Conservation (phyloP, 148 eudicot genomes). For the Chenopodium suecicum region DNA sequence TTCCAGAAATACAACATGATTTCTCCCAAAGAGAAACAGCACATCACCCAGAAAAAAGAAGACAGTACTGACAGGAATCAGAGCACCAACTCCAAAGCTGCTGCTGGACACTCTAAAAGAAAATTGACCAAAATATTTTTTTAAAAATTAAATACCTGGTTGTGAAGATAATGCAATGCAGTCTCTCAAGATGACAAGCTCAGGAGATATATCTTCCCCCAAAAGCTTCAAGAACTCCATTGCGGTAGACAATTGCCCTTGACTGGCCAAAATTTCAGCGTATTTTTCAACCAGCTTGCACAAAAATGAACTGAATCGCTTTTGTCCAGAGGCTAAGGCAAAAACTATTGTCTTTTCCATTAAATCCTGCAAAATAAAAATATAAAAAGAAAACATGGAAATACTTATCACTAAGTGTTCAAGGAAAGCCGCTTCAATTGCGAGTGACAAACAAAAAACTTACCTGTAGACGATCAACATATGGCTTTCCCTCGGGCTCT, state of each 20-base stretch:
- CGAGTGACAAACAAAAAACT: slow-evolving; percentile 10
- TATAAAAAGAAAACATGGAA: background rate
- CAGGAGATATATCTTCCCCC: slow-evolving; percentile 90
- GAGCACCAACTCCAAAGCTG: background rate
- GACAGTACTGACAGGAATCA: background rate
- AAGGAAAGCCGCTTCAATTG: background rate
- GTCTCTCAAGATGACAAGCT: slow-evolving; percentile 78
- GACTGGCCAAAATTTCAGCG: slow-evolving; percentile 97
- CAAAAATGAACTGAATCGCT: slow-evolving; percentile 78
- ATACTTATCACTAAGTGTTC: background rate
- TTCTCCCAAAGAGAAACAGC: background rate
- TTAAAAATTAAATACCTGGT: slow-evolving; percentile 44
- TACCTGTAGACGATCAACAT: slow-evolving; percentile 91
- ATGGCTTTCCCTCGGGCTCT: slow-evolving; percentile 69
- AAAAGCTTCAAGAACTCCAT: slow-evolving; percentile 84
- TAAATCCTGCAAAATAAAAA: slow-evolving; percentile 54
- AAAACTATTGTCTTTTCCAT: slow-evolving; percentile 96
- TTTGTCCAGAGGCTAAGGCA: slow-evolving; percentile 93
- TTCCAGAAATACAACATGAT: background rate
- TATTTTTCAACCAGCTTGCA: slow-evolving; percentile 94
- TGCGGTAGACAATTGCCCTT: slow-evolving; percentile 88
- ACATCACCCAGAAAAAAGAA: background rate
- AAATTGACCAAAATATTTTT: background rate
- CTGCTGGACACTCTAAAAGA: background rate
- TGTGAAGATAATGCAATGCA: slow-evolving; percentile 73